Base-by-base conservation (phyloP, 768 basidiomycete species). In the Vishniacozyma victoriae region DNA sequence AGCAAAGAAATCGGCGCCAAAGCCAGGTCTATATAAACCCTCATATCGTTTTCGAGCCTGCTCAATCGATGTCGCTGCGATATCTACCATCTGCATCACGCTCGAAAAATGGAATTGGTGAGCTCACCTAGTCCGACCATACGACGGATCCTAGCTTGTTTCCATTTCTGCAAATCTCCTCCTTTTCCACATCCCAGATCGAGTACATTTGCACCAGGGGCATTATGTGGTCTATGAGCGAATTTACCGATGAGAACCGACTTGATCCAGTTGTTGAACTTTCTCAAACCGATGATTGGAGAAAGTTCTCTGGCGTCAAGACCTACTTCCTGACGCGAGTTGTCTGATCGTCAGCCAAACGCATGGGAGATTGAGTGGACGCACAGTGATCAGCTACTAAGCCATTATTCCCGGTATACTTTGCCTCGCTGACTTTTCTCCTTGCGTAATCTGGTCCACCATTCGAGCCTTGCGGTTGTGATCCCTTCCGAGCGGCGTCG, bases 181-280 rank as follows among this genome's bases (percentile, higher is more conserved):
- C 95, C 95, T 72, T 97, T 99, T n/a, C 95, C 95, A 66, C 93
- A 96, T 4, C 93, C 95, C 73, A 99, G 81, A 73, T 99, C 95
- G 18, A 99, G 78, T 19, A 97, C 88, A 66, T 84, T 85, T 23
- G 90, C 91, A 16, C 50, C 54, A 1, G 39, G 62, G 25, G 39
- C 63, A 26, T 65, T 73, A 41, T 36, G 50, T 25, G 76, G 82
- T 2, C 85, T 83, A 67, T 84, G 82, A 0, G 85, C 86, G 62
- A 87, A 95, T 44, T 86, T 86, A 7, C 85, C 83, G 65, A 99
- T 95, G 54, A 97, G 78, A 15, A 97, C 92, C 9, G 89, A 90
- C 72, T 99, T 99, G 60, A 97, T 85, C 95, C 95, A 99, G 75
- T 99, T 99, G 75, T 99, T 99, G 75, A 97, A 99, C 68, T 80